A percentile compares a stretch with the other conserved stretches of the same genome.
These are phyloP conservation scores for Ogataea nakhonphanomensis DNA, from an alignment of 805 yeast genomes.

Conservation along the genomic window DNA sequence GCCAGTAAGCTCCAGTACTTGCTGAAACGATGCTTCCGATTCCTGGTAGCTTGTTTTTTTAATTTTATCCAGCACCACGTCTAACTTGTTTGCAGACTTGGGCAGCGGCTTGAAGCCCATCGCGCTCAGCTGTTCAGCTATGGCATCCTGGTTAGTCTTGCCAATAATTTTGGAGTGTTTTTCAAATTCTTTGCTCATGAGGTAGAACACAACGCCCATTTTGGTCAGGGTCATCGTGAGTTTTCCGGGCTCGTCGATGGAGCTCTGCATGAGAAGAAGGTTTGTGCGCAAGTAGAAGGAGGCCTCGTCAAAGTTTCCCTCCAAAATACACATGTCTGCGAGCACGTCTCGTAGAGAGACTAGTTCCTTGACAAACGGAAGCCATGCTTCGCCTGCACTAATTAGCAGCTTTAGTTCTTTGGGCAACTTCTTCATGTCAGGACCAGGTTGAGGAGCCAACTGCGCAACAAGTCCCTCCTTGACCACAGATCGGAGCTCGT, in stretches of 20 bases:
- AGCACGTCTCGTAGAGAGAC: slow-evolving; percentile 25
- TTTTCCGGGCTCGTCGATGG: slow-evolving; percentile 20
- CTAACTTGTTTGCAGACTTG: neutral
- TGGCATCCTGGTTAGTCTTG: slow-evolving; percentile 1
- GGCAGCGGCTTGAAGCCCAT: slow-evolving; percentile 3
- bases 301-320: slow-evolving; percentile 23
- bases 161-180: neutral
- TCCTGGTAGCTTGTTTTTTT: slow-evolving; percentile 7
- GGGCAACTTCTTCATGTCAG: slow-evolving; percentile 18
- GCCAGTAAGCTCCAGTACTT: slow-evolving; percentile 12
- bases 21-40: slow-evolving; percentile 14
- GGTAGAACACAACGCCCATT: slow-evolving; percentile 14
- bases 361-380: slow-evolving; percentile 23
- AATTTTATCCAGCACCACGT: neutral
- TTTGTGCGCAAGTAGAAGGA: slow-evolving; percentile 11
- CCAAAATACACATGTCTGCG: slow-evolving; percentile 26
- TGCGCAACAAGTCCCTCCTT: slow-evolving; percentile 18
- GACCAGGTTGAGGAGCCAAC: slow-evolving; percentile 20
- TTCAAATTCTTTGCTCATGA: slow-evolving; percentile 11
- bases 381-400: slow-evolving; percentile 28
- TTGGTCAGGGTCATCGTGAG: slow-evolving; percentile 17
- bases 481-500: slow-evolving; percentile 6
- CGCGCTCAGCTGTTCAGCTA: slow-evolving; percentile 5
- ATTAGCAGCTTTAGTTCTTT: slow-evolving; percentile 22
- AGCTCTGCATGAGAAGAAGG: slow-evolving; percentile 16